Base-by-base conservation (phyloP, 495 filamentous ascomycete species). In the Neurospora sp. region DNA sequence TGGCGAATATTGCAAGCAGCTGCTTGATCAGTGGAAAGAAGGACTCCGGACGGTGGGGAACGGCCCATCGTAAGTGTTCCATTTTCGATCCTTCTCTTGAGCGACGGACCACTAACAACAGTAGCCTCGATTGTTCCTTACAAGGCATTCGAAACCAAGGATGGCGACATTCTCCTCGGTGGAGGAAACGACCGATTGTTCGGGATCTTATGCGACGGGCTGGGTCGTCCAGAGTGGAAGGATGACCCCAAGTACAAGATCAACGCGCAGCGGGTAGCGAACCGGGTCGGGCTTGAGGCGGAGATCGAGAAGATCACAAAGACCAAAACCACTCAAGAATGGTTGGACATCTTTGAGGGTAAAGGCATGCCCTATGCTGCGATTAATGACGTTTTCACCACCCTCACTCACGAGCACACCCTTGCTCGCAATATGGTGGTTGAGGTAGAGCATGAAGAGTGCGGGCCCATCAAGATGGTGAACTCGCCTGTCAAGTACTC, bases 401-500 rank as follows among this genome's bases (percentile, higher is more conserved):
- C 95, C 3, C 82, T 99, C 44, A 90, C 91, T 59, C 95, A 98
- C 81, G 86, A 91, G 69, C 96, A 99, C 79, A 94, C 95, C 3
- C 84, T 87, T 70, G 95, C 95, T 37, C 86, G 96, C 71, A 85
- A 89, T 53, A 98, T 99, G 96, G 90, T 99, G 5, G 87, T 90
- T 6, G 92, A 96, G 76, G 84, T 98, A 31, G 89, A 97, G 1
- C 96, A 99, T 79, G 89, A 88, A 5, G 82, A 84, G 3, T 97
- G 94, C 78, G 96, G 96, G 1, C 88, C 89, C 3, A 92, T 98
- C 74, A 94, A 94, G 82, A 78, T 98, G 71, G 89, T 99, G 35
- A 97, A 96, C 77, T 94, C 95, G n/a, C 96, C 96, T 0, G 89
- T 99, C 73, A 99, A 99, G 81, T 98, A 93, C 81, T 97, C 93